Conservation (phyloP, 371 early-diverging fungal genomes). For the Coemansia sp. region DNA sequence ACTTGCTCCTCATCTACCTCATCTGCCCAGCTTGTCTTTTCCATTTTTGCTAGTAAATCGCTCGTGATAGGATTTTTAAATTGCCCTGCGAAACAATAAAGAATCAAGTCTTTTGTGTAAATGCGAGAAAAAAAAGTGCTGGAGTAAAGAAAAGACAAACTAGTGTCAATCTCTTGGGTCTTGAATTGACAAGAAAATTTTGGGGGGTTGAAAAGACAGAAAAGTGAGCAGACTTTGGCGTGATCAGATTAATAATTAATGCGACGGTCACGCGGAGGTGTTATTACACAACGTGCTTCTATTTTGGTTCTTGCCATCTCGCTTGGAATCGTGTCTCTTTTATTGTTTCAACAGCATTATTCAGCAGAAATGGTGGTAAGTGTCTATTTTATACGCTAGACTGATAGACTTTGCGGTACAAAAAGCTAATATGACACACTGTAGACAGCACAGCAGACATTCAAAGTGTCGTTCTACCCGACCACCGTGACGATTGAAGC, state of each 20-base stretch:
- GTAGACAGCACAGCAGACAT: conserved; percentile 48
- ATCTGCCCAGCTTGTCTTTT: conserved; percentile 51
- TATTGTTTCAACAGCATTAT: not conserved
- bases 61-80: not conserved
- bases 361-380: not conserved
- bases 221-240: not conserved
- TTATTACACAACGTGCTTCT: not conserved
- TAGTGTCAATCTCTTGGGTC: too few species aligned
- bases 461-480: conserved; percentile 45
- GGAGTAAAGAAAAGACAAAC: not conserved
- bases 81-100: not conserved
- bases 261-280: not conserved
- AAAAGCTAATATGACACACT: not conserved
- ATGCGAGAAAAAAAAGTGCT: not conserved
- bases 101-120: not conserved
- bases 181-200: not conserved
- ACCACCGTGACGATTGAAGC: conserved; percentile 37
- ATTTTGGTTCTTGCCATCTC: not conserved
- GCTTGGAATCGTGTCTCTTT: not conserved
- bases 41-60: conserved; percentile 10
- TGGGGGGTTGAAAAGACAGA: not conserved
- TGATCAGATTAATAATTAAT: not conserved
- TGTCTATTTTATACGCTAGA: not conserved
- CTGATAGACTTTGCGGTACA: not conserved
- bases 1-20: conserved; percentile 50